Evolutionary conservation across 1,284 basidiomycete species (phyloP), one percentile per base, ranked within the genome.

Genomic region (Termitomyces sp.): DNA sequence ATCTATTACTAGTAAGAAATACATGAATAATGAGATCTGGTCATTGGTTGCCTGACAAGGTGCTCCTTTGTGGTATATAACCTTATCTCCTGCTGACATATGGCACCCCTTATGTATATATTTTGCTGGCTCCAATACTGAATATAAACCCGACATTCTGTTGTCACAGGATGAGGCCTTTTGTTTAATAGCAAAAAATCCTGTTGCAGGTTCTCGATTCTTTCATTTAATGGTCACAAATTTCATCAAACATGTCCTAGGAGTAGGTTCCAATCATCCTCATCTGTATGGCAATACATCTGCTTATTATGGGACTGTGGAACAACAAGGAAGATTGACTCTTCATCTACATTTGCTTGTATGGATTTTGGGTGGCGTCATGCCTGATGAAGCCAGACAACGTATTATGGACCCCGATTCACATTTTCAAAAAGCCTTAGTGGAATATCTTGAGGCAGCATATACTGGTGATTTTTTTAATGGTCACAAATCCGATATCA

Each of bases 21-120:
- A 66, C 44, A 67, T 67, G 66, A 30, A 67, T 18, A 68, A 68
- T 57, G 67, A 75, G 49, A 68, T 74, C 3, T 70, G 69, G 69
- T 66, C 71, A 2, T 42, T 74, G 7, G 31, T 62, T 46, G 57
- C 53, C 7, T 58, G 60, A 43, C 13, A 52, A n/a, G 69, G 71
- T 26, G 62, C 69, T 4, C 70, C 71, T 0, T 57, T 57, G 0
- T 72, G 68, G 67, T 73, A 66, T 53, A 69, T 73, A 8, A 73
- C 72, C 0, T 60, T 72, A 38, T 63, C 70, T 3, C 70, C 70
- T 21, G 60, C 64, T 11, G 69, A 72, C 49, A 52, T 55, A 9
- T 57, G 56, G 21, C 58, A 67, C 59, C 66, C 66, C n/a, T 54
- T 70, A 10, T 67, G 60, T 48, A 37, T 69, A 31, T 71, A 68